Evolutionary conservation across 345 rosid genomes (phyloP).

Genomic region (Gossypium australe): DNA sequence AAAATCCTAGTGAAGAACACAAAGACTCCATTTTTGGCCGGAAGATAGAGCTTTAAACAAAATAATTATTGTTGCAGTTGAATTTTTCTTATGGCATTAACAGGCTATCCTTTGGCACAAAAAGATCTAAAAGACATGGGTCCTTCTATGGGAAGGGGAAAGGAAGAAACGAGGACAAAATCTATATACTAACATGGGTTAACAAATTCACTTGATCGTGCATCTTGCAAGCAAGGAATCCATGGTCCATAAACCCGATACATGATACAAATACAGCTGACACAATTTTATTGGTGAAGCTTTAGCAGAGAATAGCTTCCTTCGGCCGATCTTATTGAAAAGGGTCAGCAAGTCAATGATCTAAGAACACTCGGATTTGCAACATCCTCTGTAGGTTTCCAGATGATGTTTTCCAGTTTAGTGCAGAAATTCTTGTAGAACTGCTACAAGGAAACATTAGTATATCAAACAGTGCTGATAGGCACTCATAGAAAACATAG

Average conservation of each 20-base stretch:
- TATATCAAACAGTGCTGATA: not conserved
- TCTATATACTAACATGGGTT: not conserved
- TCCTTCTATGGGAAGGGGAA: not conserved
- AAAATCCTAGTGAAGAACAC: no score
- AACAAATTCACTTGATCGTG: not conserved
- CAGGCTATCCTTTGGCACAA: no score
- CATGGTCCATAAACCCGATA: not conserved
- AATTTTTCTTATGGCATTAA: no score
- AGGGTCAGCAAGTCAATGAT: constrained; percentile 47
- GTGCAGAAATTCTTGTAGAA: constrained; percentile 76
- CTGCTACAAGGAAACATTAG: constrained; percentile 27
- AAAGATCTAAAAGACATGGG: no score
- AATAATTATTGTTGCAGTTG: no score
- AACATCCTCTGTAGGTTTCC: constrained; percentile 55
- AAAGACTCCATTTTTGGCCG: no score
- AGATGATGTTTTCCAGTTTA: constrained; percentile 66
- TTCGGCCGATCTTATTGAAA: constrained; percentile 3
- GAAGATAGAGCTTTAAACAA: no score
- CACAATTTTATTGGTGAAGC: not conserved
- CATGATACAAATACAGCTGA: not conserved
- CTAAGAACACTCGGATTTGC: constrained; percentile 39
- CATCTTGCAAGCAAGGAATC: not conserved
- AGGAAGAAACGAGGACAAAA: not conserved
- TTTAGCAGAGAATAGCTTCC: not conserved
- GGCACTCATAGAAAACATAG: not conserved